Evolutionary conservation across 768 basidiomycete species (phyloP).

Genomic region (Terana coerulea): DNA sequence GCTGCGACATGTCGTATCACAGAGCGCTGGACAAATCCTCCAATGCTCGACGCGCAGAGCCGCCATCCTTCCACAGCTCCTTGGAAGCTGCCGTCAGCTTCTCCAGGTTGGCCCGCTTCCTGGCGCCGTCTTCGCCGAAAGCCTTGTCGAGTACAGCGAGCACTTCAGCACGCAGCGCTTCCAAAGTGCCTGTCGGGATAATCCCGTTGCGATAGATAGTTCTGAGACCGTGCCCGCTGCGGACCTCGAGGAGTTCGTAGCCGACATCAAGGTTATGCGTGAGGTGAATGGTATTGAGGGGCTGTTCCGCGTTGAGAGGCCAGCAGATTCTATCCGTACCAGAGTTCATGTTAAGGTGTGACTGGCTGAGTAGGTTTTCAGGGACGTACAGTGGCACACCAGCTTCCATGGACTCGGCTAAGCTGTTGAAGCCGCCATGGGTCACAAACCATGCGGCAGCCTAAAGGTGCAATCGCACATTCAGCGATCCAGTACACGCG

Average conservation of each 20-base stretch:
- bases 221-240: constrained; percentile 15
- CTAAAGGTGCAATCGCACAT: too few relatives aligned
- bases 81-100: constrained; percentile 4
- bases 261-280: constrained; percentile 16
- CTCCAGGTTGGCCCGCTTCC: constrained; percentile 18
- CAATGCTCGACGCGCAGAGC: not conserved
- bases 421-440: constrained; percentile 23
- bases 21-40: too few relatives aligned
- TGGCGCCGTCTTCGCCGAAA: constrained; percentile 16
- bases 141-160: constrained; percentile 12
- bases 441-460: constrained; percentile 26
- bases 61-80: constrained; percentile 6
- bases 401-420: constrained; percentile 17
- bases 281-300: constrained; percentile 17
- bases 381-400: constrained; percentile 19
- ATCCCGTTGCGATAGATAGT: constrained; percentile 15
- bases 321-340: constrained; percentile 23
- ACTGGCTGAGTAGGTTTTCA: not conserved
- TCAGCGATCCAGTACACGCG: not conserved
- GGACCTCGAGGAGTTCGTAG: constrained; percentile 21
- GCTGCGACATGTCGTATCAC: too few relatives aligned
- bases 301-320: constrained; percentile 25
- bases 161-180: constrained; percentile 18
- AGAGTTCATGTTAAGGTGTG: not conserved
- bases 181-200: constrained; percentile 15